Conservation (phyloP, 805 yeast species). For the Starmerella floricola region DNA sequence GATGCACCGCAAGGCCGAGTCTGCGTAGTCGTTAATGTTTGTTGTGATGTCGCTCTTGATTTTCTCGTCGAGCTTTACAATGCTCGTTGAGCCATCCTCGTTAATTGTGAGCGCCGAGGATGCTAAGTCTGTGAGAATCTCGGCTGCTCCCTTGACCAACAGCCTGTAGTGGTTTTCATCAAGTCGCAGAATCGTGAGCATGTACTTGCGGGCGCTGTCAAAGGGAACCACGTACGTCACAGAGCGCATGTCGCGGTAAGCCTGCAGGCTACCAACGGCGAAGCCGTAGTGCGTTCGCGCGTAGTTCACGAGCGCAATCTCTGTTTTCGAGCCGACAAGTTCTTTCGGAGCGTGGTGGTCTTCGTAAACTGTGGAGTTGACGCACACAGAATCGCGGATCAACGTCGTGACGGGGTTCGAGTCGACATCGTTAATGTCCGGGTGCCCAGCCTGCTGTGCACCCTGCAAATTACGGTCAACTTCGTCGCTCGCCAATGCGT, state of each 20-base stretch:
- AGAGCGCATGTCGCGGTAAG: slow-evolving; percentile 34
- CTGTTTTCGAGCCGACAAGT: slow-evolving; percentile 87
- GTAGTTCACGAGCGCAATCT: slow-evolving; percentile 66
- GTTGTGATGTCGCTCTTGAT: slow-evolving; percentile 28
- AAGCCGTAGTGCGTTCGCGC: slow-evolving; percentile 45
- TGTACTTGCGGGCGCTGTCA: slow-evolving; percentile 88
- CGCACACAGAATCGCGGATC: slow-evolving; percentile 45
- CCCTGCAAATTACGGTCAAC: not conserved
- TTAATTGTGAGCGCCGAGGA: slow-evolving; percentile 22
- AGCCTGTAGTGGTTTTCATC: slow-evolving; percentile 40
- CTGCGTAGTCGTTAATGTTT: slow-evolving; percentile 50
- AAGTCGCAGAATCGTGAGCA: slow-evolving; percentile 56
- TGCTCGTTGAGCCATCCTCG: not conserved
- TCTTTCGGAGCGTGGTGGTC: slow-evolving; percentile 37
- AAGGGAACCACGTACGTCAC: slow-evolving; percentile 73
- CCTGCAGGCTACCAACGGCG: slow-evolving; percentile 36
- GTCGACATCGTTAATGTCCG: not conserved
- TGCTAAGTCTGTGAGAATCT: slow-evolving; percentile 59
- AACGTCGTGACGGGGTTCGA: slow-evolving; percentile 14
- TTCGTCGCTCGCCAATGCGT: not conserved
- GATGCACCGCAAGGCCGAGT: slow-evolving; percentile 73
- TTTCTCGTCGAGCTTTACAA: slow-evolving; percentile 23
- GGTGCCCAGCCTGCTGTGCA: not conserved
- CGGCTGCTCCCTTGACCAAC: slow-evolving; percentile 89
- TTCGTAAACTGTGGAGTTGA: slow-evolving; percentile 88